Evolutionary conservation across 371 early-diverging fungal species (phyloP), one percentile per base, ranked within the genome.

Genomic region (Blastocladiella emersonii): DNA sequence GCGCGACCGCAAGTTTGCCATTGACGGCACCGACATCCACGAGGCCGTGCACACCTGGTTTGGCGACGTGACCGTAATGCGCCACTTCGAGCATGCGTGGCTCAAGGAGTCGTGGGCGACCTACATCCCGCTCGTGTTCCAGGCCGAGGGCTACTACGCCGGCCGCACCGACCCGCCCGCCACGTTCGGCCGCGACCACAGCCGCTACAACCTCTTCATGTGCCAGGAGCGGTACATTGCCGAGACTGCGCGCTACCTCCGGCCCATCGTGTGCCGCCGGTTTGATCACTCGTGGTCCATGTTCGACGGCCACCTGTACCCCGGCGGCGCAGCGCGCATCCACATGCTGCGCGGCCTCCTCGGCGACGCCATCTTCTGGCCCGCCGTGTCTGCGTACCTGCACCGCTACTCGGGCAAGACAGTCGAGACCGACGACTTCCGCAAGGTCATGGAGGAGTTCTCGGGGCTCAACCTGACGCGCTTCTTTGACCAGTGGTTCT

Each of bases 61-160:
- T 13, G 39, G 39, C 39, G 17, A 23, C 48, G 1, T 23, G 48
- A 45, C 23, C 17, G 81, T 79, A 12, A 78, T 79, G 37, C 69
- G 79, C 51, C 77, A 81, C 68, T 83, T 83, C 72, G 84, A 84
- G 61, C 81, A 84, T 68, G 82, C 71, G n/a, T 84, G 84, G 84
- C 63, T 80, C 15, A 83, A 81, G 71, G 84, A 81, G 70, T 72
- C 75, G 25, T 83, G 84, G 84, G 83, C 83, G 7, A 72, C 72
- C 0, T 82, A 39, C 49, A 23, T 44, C 10, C 65, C 61, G 56
- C 32, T 62, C 63, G 68, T 55, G 37, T 83, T n/a, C n/a, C n/a
- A 77, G 78, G 27, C 70, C 34, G 73, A 80, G 65, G 83, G 80
- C 12, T 12, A 12, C 43, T 12, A 59, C 27, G 25, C n/a, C n/a